Percentiles rank a stretch among this genome's conserved stretches.
These are phyloP conservation scores for Citrullus amarus DNA, from an alignment of 306 rosid species.

Conservation along the genomic window DNA sequence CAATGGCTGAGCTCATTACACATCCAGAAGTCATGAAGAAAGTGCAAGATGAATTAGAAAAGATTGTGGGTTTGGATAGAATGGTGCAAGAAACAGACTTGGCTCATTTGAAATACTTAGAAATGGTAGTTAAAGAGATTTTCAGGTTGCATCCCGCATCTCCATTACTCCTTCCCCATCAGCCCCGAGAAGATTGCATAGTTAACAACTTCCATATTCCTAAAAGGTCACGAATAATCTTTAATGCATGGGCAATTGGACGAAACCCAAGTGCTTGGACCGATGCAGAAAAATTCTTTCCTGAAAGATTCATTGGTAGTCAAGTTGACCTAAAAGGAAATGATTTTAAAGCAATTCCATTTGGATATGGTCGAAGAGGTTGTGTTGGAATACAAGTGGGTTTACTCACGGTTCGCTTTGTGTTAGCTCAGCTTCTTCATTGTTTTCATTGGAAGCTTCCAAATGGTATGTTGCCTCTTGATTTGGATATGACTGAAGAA, in stretches of 20 bases:
- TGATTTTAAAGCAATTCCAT: not conserved
- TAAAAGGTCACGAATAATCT: not conserved
- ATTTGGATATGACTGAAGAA: not conserved
- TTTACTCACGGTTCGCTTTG: not conserved
- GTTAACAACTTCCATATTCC: not conserved
- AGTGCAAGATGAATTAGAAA: constrained; percentile 34
- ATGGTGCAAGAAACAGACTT: constrained; percentile 12
- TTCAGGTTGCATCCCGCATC: not conserved
- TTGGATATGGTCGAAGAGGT: not conserved
- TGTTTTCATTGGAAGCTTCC: not conserved
- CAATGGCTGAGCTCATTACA: constrained; percentile 34
- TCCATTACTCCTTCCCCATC: not conserved
- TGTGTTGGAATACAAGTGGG: not conserved
- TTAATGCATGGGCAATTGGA: not conserved
- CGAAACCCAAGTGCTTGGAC: not conserved
- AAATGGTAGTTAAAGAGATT: not conserved
- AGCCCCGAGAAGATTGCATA: not conserved
- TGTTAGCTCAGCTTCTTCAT: not conserved
- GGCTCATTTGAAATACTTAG: not conserved
- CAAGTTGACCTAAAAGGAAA: not conserved
- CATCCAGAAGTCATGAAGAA: constrained; percentile 45
- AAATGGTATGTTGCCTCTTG: not conserved
- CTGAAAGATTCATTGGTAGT: not conserved
- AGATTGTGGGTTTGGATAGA: constrained; percentile 37
- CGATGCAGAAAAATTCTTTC: not conserved